These are phyloP conservation scores for Heliocybe sulcata DNA, from an alignment of 1,284 basidiomycete species.

Conservation along the genomic window DNA sequence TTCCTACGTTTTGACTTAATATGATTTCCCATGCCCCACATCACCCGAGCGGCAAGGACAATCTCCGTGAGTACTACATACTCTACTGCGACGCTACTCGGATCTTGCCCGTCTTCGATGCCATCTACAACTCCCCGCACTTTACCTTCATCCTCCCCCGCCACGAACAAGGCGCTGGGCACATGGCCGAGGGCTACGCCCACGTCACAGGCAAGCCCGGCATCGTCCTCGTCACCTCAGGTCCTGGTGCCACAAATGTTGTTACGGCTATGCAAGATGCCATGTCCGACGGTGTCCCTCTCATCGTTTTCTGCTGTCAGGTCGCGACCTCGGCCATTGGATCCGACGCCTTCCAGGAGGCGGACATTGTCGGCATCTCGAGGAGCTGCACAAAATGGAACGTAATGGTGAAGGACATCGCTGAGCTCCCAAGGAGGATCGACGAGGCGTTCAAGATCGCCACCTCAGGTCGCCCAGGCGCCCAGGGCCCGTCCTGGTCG, in stretches of 20 bases:
- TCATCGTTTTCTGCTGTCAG: slow-evolving; percentile 96
- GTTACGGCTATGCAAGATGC: slow-evolving; percentile 99
- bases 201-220: slow-evolving; percentile 97
- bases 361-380: slow-evolving; percentile 94
- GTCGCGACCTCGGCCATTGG: slow-evolving; percentile 98
- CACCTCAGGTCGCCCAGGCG: slow-evolving; percentile 90
- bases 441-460: slow-evolving; percentile 99
- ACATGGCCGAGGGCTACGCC: slow-evolving; percentile 99
- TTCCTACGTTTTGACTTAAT: too few species aligned
- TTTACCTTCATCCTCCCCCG: slow-evolving; percentile 96
- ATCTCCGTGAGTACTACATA: too few species aligned
- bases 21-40: too few species aligned
- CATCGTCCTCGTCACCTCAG: slow-evolving; percentile 96
- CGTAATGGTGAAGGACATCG: slow-evolving; percentile 98
- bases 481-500: slow-evolving; percentile 96
- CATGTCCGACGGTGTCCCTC: slow-evolving; percentile 88
- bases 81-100: too few species aligned
- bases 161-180: slow-evolving; percentile 97
- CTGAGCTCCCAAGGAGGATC: slow-evolving; percentile 91
- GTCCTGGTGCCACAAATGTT: slow-evolving; percentile 97
- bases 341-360: slow-evolving; percentile 98
- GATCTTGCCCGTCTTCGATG: slow-evolving; percentile 98
- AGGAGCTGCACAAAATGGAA: slow-evolving; percentile 99
- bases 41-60: too few species aligned
- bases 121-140: slow-evolving; percentile 94